phyloP scores from a whole-genome alignment of 345 rosid species.

The Rhodamnia argentea region DNA sequence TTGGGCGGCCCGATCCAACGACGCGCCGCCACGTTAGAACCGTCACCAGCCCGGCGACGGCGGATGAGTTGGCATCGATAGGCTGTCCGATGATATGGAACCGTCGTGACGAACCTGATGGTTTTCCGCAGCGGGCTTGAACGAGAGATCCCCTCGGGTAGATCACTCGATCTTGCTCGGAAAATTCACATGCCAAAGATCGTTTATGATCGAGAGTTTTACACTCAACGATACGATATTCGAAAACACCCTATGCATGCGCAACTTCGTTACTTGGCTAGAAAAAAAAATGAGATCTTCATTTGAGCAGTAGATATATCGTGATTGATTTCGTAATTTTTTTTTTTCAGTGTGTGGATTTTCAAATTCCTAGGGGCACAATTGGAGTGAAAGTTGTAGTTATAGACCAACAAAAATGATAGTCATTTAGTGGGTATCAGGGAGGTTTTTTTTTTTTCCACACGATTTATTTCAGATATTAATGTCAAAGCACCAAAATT shows the following conservation, averaged over 20 bases:
- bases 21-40: neutral
- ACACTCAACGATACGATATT: neutral
- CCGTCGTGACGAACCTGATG: neutral
- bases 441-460: neutral
- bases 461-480: rapidly evolving
- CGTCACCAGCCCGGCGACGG: neutral
- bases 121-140: neutral
- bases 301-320: rapidly evolving
- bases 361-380: neutral
- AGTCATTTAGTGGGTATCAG: too few relatives aligned
- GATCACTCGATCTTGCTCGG: neutral
- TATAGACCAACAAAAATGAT: too few relatives aligned
- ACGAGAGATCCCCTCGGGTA: neutral
- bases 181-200: neutral
- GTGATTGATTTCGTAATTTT: rapidly evolving
- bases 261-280: neutral
- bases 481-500: rapidly evolving
- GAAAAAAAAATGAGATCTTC: neutral
- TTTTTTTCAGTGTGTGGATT: rapidly evolving
- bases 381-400: too few relatives aligned
- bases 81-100: neutral
- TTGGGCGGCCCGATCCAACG: neutral
- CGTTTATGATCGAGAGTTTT: neutral
- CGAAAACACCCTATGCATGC: neutral
- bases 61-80: neutral